Evolutionary conservation across 164 flowering plant species (phyloP).

Genomic region (Stephania cephalantha): DNA sequence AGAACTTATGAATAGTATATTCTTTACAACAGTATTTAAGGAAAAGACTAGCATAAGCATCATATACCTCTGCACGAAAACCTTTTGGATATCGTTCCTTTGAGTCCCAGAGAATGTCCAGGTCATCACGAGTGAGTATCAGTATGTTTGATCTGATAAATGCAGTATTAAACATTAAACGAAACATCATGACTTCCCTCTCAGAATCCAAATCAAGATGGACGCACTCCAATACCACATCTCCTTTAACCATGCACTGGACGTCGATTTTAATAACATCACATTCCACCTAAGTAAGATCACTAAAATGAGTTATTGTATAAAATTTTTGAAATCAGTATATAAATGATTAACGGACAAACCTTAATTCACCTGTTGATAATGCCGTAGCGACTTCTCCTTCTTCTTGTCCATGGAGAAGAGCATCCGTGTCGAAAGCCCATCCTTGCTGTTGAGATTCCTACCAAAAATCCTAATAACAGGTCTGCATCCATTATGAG

Average conservation of each 20-base stretch:
- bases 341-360: constrained; percentile 4
- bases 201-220: constrained; percentile 81
- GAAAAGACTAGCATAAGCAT: background rate
- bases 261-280: constrained; percentile 95
- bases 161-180: constrained; percentile 93
- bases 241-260: constrained; percentile 94
- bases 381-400: constrained; percentile 61
- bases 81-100: constrained; percentile 89
- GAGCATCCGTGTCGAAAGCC: constrained; percentile 77
- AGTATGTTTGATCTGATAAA: constrained; percentile 92
- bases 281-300: constrained; percentile 66
- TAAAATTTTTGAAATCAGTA: background rate
- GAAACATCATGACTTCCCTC: constrained; percentile 98
- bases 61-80: constrained; percentile 83
- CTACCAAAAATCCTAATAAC: constrained; percentile 88
- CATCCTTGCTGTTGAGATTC: constrained; percentile 58
- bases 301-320: background rate
- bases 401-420: constrained; percentile 78
- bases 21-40: background rate
- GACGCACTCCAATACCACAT: constrained; percentile 91
- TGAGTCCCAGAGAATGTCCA: constrained; percentile 95
- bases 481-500: constrained; percentile 82
- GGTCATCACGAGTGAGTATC: constrained; percentile 76
- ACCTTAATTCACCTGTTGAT: constrained; percentile 51
- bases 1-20: background rate